A percentile compares a stretch with the other conserved stretches of the same genome.
These are phyloP conservation scores for Diaporthe caulivora DNA, from an alignment of 2,329 filamentous ascomycete species.

Conservation along the genomic window DNA sequence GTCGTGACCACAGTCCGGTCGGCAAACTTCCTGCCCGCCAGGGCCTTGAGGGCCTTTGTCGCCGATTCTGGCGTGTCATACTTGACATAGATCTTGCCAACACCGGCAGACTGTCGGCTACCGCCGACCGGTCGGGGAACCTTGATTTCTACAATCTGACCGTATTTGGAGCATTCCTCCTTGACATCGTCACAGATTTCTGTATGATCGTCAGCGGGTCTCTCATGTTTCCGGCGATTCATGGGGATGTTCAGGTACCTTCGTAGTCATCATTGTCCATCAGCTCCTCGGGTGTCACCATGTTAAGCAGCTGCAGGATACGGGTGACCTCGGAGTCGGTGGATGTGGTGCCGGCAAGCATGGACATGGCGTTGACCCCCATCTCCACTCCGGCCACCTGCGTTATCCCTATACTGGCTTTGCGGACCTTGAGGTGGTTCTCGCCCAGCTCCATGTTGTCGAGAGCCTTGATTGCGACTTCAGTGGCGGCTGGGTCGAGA, in stretches of 20 bases:
- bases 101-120: conserved; percentile 85
- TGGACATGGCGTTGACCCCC: conserved; percentile 97
- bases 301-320: conserved; percentile 94
- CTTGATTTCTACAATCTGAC: conserved; percentile 88
- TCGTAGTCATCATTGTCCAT: conserved; percentile 96
- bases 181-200: conserved; percentile 97
- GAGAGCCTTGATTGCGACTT: conserved; percentile 88
- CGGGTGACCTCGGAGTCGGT: conserved; percentile 82
- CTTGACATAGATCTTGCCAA: conserved; percentile 98
- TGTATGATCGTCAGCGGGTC: conserved; percentile 51
- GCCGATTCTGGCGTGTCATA: conserved; percentile 84
- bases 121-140: conserved; percentile 89
- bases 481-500: conserved; percentile 79
- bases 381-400: conserved; percentile 93
- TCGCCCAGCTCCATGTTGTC: conserved; percentile 96
- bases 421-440: conserved; percentile 84
- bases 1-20: conserved; percentile 97
- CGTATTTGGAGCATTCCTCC: conserved; percentile 94
- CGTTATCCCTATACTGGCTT: conserved; percentile 93
- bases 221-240: neutral
- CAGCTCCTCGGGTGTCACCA: conserved; percentile 96
- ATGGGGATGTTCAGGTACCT: conserved; percentile 66
- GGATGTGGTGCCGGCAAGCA: conserved; percentile 91
- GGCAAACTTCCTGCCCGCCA: conserved; percentile 95
- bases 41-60: conserved; percentile 85